Evolutionary conservation across 2,329 filamentous ascomycete genomes (phyloP), one percentile per base, ranked within the genome.

Genomic region (Pyrenophora teres): DNA sequence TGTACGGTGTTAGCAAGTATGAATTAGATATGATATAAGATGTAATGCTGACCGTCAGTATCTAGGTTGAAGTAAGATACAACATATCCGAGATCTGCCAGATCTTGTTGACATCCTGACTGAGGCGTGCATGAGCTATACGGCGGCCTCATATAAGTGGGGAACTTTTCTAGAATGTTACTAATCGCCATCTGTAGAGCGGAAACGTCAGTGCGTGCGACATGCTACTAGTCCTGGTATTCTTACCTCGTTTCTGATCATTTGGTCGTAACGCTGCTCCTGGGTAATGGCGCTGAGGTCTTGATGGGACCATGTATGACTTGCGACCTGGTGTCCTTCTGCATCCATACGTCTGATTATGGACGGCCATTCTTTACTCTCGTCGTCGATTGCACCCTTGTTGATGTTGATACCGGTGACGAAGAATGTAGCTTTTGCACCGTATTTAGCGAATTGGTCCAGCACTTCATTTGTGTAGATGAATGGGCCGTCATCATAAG

Each of bases 371-470:
- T 74, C 66, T 13, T 31, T 50, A 8, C 50, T 51, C 52, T 81
- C 74, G 56, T 84, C 51, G 40, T 60, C 83, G 57, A 85, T 84
- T 53, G 76, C 69, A 33, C 81, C 81, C 68, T 83, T 84, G 50
- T 76, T 76, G 12, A 79, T 72, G 67, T 83, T 83, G 67, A 77
- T 81, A 8, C 81, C 82, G 5, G 80, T 84, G 50, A 88, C 75
- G 66, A 88, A 88, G 71, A 89, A 89, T 0, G 87, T 89, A 0
- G 84, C 86, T 57, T 83, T 86, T 19, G 83, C 84, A n/a, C 78
- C 73, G 57, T 86, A 53, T 7, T 40, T 83, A 15, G 73, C 74
- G 23, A 88, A 77, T 46, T 84, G 76, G 62, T 87, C 81, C 6
- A 88, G 77, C 6, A 89, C 77, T 47, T 83, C 79, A 27, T 74